Evolutionary conservation across 345 rosid species (phyloP).

Genomic region (Draba incana): DNA sequence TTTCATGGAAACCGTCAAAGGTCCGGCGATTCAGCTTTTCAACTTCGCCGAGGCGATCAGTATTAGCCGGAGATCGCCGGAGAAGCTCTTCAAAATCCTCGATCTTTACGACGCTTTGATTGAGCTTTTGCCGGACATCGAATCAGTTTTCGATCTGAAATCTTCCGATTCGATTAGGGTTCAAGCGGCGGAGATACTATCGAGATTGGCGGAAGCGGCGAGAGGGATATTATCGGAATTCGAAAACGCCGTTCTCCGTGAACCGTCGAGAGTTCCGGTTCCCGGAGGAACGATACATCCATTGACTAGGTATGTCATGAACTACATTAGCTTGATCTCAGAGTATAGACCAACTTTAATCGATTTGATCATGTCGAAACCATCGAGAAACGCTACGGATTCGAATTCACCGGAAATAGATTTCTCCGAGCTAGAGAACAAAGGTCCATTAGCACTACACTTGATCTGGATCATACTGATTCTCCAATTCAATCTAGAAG

Average conservation of each 20-base stretch:
- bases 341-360: conserved; percentile 86
- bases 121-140: conserved; percentile 81
- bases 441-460: conserved; percentile 76
- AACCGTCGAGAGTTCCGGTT: conserved; percentile 78
- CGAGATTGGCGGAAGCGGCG: conserved; percentile 89
- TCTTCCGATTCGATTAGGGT: conserved; percentile 74
- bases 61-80: conserved; percentile 88
- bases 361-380: conserved; percentile 87
- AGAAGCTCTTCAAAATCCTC: conserved; percentile 87
- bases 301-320: conserved; percentile 96
- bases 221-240: conserved; percentile 91
- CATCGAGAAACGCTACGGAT: conserved; percentile 79
- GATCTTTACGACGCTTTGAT: conserved; percentile 85
- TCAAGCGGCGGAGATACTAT: conserved; percentile 91
- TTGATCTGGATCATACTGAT: conserved; percentile 91
- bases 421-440: conserved; percentile 72
- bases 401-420: conserved; percentile 76
- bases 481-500: conserved; percentile 79
- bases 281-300: conserved; percentile 98
- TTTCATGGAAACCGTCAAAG: conserved; percentile 93
- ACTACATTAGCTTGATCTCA: conserved; percentile 89
- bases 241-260: conserved; percentile 80
- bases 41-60: conserved; percentile 96
- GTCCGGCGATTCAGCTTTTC: conserved; percentile 84
- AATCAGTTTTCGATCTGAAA: conserved; percentile 74